A percentile compares a stretch with the other conserved stretches of the same genome.
Conservation (phyloP, 2,329 filamentous ascomycete species). For the Clarireedia hainanense region DNA sequence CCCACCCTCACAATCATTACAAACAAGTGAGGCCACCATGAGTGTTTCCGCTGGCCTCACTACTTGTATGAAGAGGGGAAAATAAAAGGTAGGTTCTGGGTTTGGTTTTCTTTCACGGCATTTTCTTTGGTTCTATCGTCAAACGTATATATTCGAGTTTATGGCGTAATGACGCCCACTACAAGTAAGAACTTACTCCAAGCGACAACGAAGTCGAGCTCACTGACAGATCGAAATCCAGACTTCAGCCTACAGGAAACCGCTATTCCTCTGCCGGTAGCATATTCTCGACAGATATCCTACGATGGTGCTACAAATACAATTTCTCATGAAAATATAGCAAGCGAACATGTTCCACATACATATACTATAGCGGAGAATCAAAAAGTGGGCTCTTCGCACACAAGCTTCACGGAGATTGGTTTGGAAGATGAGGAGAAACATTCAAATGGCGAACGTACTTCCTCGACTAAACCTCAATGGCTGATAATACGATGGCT, state of each 20-base stretch:
- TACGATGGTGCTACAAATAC: conserved; percentile 4
- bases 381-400: neutral
- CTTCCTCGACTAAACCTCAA: neutral
- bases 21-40: too few relatives aligned
- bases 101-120: too few relatives aligned
- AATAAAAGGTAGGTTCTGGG: too few relatives aligned
- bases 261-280: conserved; percentile 5
- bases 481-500: neutral
- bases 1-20: too few relatives aligned
- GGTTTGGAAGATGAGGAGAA: neutral
- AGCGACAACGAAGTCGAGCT: too few relatives aligned
- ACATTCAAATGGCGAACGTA: neutral
- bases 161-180: too few relatives aligned
- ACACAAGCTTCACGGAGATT: neutral
- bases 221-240: too few relatives aligned
- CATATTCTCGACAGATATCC: conserved; percentile 13
- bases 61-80: too few relatives aligned
- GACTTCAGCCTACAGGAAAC: neutral
- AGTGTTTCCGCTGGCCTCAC: too few relatives aligned
- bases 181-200: too few relatives aligned
- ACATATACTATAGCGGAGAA: neutral
- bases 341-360: neutral
- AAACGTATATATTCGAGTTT: too few relatives aligned
- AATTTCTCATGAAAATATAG: neutral
- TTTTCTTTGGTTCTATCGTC: too few relatives aligned